Evolutionary conservation across 163 green algal species (phyloP).

Genomic region (Trebouxia gelatinosa): DNA sequence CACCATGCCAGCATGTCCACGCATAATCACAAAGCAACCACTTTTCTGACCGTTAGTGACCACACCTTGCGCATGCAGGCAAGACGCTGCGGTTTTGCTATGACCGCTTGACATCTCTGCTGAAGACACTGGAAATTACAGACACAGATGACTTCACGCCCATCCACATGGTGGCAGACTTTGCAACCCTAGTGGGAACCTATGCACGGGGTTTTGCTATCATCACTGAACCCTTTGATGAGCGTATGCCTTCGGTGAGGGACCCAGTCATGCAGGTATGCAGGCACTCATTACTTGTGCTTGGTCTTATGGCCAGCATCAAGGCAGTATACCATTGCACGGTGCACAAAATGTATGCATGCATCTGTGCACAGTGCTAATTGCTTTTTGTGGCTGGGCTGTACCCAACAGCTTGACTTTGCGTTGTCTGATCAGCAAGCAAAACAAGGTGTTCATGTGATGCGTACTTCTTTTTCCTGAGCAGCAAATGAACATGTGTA

Average conservation of each 20-base stretch:
- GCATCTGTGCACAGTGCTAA: too few relatives aligned
- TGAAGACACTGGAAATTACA: slow-evolving; percentile 96
- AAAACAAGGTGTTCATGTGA: too few relatives aligned
- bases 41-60: too few relatives aligned
- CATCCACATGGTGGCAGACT: slow-evolving; percentile 89
- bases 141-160: slow-evolving; percentile 92
- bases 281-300: slow-evolving; percentile 56
- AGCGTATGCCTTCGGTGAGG: slow-evolving; percentile 86
- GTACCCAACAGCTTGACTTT: too few relatives aligned
- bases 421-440: too few relatives aligned
- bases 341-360: neutral
- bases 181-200: slow-evolving; percentile 92
- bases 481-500: too few relatives aligned
- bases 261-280: slow-evolving; percentile 95
- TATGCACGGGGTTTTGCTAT: slow-evolving; percentile 82
- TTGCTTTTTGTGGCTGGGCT: too few relatives aligned
- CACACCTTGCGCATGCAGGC: slow-evolving; percentile 37
- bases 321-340: too few relatives aligned
- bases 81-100: slow-evolving; percentile 95
- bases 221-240: slow-evolving; percentile 97
- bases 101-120: slow-evolving; percentile 86
- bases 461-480: too few relatives aligned
- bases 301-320: too few relatives aligned
- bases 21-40: too few relatives aligned
- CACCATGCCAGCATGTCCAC: too few relatives aligned